Evolutionary conservation across 2,329 filamentous ascomycete genomes (phyloP).

Genomic region (Massarina eburnea): DNA sequence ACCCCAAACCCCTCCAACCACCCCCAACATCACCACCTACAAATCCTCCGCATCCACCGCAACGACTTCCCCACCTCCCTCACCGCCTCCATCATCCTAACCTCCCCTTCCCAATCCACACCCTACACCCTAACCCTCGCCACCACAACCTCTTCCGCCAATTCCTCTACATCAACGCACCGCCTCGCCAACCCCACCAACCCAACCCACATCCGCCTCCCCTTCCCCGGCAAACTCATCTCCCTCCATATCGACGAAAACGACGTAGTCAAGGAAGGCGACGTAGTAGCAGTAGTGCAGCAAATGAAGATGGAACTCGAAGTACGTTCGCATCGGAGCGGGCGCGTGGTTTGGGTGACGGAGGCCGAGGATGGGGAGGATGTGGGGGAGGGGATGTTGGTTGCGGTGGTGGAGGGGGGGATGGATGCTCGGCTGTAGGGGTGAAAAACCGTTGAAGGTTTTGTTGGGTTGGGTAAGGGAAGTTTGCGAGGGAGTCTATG

Average conservation of each 20-base stretch:
- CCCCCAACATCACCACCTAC: slow-evolving; percentile 57
- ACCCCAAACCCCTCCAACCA: slow-evolving; percentile 2
- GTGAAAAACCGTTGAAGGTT: too few species aligned
- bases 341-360: slow-evolving; percentile 54
- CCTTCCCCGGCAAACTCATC: slow-evolving; percentile 61
- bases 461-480: too few species aligned
- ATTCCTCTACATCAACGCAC: slow-evolving; percentile 38
- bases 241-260: slow-evolving; percentile 60
- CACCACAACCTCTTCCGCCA: slow-evolving; percentile 40
- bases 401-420: slow-evolving; percentile 49
- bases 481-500: too few species aligned
- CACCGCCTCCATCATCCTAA: slow-evolving; percentile 52
- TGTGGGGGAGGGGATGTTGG: slow-evolving; percentile 58
- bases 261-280: slow-evolving; percentile 55
- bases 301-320: slow-evolving; percentile 75
- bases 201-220: slow-evolving; percentile 56
- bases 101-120: slow-evolving; percentile 36
- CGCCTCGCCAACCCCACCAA: slow-evolving; percentile 54
- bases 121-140: slow-evolving; percentile 43
- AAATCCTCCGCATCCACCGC: slow-evolving; percentile 55
- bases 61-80: slow-evolving; percentile 63
- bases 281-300: slow-evolving; percentile 61
- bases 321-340: too few species aligned
- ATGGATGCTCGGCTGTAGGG: slow-evolving; percentile 18
- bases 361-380: slow-evolving; percentile 59